Evolutionary conservation across 306 rosid genomes (phyloP).

Genomic region (Psophocarpus tetragonolobus): DNA sequence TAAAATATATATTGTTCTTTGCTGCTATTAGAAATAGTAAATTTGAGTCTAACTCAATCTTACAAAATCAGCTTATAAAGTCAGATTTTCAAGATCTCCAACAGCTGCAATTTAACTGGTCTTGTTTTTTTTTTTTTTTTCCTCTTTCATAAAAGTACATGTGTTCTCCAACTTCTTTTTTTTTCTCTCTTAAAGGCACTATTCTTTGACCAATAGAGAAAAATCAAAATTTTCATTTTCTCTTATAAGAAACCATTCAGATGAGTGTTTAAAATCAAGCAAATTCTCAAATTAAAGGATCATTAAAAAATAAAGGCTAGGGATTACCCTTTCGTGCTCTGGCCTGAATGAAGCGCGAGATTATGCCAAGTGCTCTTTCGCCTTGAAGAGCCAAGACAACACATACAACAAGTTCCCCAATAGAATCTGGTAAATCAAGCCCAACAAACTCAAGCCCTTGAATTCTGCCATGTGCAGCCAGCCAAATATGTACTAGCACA

Average conservation of each 20-base stretch:
- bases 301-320: background rate
- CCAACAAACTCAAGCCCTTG: constrained; percentile 89
- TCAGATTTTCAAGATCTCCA: no score
- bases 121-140: background rate
- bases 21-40: no score
- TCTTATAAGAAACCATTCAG: background rate
- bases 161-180: background rate
- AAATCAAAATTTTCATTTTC: background rate
- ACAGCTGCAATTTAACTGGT: background rate
- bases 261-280: constrained; percentile 16
- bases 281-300: constrained; percentile 26
- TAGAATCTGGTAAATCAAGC: constrained; percentile 94
- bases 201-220: background rate
- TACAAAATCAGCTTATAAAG: no score
- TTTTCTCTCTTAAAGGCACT: background rate
- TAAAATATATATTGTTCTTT: background rate
- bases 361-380: constrained; percentile 57
- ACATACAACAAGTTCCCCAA: constrained; percentile 71
- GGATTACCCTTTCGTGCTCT: constrained; percentile 67
- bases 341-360: constrained; percentile 89
- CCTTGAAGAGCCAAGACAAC: constrained; percentile 81
- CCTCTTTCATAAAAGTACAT: background rate
- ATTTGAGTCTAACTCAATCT: no score
- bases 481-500: constrained; percentile 71
- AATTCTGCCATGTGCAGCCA: constrained; percentile 55